phyloP scores from a whole-genome alignment of 202 grass and related monocot genomes.

The Schoenoplectus tabernaemontani region DNA sequence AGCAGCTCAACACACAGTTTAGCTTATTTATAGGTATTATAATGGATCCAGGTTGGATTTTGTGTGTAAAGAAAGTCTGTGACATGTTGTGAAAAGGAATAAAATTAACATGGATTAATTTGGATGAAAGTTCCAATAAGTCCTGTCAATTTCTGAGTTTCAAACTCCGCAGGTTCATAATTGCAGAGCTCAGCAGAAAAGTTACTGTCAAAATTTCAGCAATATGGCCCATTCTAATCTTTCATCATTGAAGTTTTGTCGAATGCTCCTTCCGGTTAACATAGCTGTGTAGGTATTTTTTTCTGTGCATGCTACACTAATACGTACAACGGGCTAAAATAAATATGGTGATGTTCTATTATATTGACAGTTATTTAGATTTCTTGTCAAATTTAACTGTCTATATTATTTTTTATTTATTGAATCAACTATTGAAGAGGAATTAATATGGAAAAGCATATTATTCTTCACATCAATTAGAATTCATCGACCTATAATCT shows the following conservation, averaged over 20 bases:
- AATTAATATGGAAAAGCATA: background rate
- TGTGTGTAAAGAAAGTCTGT: background rate
- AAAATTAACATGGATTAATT: background rate
- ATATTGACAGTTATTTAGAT: background rate
- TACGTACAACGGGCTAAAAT: background rate
- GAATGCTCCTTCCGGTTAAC: background rate
- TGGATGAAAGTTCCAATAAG: background rate
- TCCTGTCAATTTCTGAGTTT: background rate
- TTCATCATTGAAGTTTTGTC: background rate
- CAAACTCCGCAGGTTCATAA: conserved; percentile 1
- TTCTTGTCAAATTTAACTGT: background rate
- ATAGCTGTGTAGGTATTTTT: background rate
- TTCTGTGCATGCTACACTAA: background rate
- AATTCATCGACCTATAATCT: background rate
- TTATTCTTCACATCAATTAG: background rate
- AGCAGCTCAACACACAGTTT: background rate
- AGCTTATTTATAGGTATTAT: background rate
- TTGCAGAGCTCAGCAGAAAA: background rate
- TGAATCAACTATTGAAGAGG: background rate
- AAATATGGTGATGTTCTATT: background rate
- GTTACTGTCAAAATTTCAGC: conserved; percentile 4
- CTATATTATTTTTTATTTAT: background rate
- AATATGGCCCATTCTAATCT: background rate
- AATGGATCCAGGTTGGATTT: background rate
- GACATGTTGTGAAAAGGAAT: background rate